Percentiles rank a stretch among this genome's conserved stretches.
Conservation (phyloP, 2,329 filamentous ascomycete species). For the Harringtonia aguacate region DNA sequence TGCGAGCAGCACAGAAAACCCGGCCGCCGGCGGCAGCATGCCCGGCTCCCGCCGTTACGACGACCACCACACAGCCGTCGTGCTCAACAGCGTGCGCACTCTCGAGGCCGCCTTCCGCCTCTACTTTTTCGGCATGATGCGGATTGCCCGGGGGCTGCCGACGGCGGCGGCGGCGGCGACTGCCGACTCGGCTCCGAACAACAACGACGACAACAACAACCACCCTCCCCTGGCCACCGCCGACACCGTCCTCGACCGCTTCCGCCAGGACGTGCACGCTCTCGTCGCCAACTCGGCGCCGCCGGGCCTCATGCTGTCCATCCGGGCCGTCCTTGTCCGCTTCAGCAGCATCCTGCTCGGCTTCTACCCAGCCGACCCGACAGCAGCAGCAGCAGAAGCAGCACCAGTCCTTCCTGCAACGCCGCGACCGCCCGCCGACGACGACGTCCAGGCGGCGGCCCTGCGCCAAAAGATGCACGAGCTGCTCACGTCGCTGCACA, state of each 20-base stretch:
- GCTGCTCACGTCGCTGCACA: slow-evolving; percentile 47
- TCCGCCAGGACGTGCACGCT: slow-evolving; percentile 52
- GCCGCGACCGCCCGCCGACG: slow-evolving; percentile 14
- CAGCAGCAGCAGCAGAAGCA: not conserved
- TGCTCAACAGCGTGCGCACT: slow-evolving; percentile 38
- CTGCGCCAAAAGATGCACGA: slow-evolving; percentile 38
- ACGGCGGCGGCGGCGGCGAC: slow-evolving; percentile 8
- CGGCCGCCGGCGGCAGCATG: not conserved
- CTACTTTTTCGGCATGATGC: slow-evolving; percentile 43
- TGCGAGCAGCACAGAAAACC: slow-evolving; percentile 5
- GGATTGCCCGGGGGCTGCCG: slow-evolving; percentile 37
- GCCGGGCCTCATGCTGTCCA: slow-evolving; percentile 37
- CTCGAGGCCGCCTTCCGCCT: slow-evolving; percentile 49
- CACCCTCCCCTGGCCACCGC: not conserved
- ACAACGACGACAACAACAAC: no score
- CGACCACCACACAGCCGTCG: slow-evolving; percentile 35
- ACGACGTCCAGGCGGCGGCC: slow-evolving; percentile 20
- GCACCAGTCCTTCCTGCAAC: no score
- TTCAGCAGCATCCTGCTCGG: slow-evolving; percentile 41
- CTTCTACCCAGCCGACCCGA: slow-evolving; percentile 12
- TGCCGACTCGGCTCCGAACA: no score
- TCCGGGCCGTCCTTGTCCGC: slow-evolving; percentile 42
- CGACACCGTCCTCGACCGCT: slow-evolving; percentile 28
- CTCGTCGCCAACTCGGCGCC: slow-evolving; percentile 54
- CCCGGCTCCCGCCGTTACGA: slow-evolving; percentile 16